Evolutionary conservation across 768 basidiomycete species (phyloP), one percentile per base, ranked within the genome.

Genomic region (Cyclocybe cylindracea): DNA sequence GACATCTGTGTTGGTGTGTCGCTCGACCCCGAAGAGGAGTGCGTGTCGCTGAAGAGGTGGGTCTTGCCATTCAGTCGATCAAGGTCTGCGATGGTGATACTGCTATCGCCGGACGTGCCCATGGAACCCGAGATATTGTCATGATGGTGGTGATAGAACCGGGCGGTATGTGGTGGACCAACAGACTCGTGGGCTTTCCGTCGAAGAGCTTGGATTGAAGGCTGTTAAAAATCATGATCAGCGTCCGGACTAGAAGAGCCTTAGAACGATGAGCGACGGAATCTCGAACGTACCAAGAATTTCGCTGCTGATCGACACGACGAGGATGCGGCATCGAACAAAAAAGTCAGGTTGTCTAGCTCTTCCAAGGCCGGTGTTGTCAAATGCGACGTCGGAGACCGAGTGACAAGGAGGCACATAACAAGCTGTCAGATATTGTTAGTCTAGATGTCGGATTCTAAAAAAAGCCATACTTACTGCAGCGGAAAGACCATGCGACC

Each of bases 401-500:
- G 69, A 7, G 78, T 79, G 2, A 78, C 76, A 4, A 85, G 64
- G 45, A 84, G 71, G 53, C 82, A 81, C 77, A 85, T 76, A 7
- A 81, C 75, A 46, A 85, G 75, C 87, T 89, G 59, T 13, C 8
- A 13, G 35, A 18, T 38, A 34, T 34, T 16, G 46, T 16, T 4
- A 9, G 19, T 39, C 11, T 6, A 34, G 13, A 33, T 18, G 10
- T 39, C 5, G 45, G 35, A 35, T 13, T 31, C 35, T 29, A 42
- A 16, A 19, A 43, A 37, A 4, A 5, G 44, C 19, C 44, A 24
- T 39, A 68, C 85, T 55, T 60, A 89, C 88, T 5, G 80, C 79
- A 3, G 84, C 84, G 3, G 86, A 84, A 19, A 89, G 67, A 3
- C 76, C 77, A 34, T 84, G 80, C 10, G 86, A 87, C 85, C 88